Evolutionary conservation across 2,329 filamentous ascomycete species (phyloP).

Genomic region (Purpureocillium lavendulum): DNA sequence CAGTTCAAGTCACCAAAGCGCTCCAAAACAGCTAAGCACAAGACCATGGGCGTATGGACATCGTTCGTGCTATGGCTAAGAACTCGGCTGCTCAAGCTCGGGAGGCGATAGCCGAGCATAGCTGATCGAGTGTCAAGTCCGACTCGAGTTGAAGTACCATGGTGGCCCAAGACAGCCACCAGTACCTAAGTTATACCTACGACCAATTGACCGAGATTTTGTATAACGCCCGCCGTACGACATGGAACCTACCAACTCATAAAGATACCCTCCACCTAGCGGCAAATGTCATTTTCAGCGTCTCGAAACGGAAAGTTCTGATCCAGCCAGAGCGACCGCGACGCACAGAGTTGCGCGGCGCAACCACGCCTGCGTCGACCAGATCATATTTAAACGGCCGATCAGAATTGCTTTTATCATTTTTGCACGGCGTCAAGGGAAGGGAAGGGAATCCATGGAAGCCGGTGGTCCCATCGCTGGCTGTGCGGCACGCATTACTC

Average conservation of each 20-base stretch:
- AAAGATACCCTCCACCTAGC: too few relatives aligned
- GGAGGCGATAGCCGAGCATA: slow-evolving; percentile 22
- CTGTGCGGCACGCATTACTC: not conserved
- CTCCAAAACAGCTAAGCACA: slow-evolving; percentile 44
- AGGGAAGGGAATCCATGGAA: not conserved
- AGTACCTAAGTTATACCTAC: slow-evolving; percentile 1
- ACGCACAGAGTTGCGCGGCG: not conserved
- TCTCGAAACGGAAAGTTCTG: too few relatives aligned
- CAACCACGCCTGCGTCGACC: not conserved
- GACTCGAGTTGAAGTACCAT: too few relatives aligned
- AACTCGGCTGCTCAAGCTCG: slow-evolving; percentile 38
- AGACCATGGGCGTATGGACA: slow-evolving; percentile 54
- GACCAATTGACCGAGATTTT: too few relatives aligned
- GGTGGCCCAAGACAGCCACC: not conserved
- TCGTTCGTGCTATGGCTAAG: slow-evolving; percentile 56
- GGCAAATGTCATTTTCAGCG: not conserved
- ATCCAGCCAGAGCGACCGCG: not conserved
- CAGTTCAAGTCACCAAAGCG: slow-evolving; percentile 34
- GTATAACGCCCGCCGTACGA: too few relatives aligned
- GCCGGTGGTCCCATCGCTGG: not conserved
- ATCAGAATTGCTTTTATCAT: not conserved
- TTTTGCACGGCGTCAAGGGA: slow-evolving; percentile 3
- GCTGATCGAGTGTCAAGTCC: too few relatives aligned
- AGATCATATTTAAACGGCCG: not conserved
- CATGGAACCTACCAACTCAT: too few relatives aligned